Conservation (phyloP, 1,139 yeast genomes). For the Lodderomyces theae region DNA sequence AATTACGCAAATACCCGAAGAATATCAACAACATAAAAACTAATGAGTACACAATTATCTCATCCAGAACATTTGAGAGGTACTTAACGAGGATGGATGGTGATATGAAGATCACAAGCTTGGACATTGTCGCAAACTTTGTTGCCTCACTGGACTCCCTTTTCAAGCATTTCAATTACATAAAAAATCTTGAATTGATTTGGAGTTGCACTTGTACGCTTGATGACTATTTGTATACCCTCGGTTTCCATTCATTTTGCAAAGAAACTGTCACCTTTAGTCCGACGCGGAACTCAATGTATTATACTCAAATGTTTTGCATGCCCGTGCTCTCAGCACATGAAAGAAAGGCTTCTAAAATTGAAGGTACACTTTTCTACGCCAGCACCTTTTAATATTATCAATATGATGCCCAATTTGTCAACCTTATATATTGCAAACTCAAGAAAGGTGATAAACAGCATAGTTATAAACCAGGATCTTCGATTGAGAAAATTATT, state of each 20-base stretch:
- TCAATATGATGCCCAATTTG: neutral
- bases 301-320: no score
- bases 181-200: neutral
- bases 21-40: neutral
- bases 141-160: constrained; percentile 1
- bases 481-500: neutral
- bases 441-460: no score
- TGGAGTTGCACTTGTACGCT: neutral
- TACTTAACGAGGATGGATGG: neutral
- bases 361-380: no score
- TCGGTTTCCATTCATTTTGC: no score
- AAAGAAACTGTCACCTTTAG: no score
- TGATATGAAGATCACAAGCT: neutral
- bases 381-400: no score
- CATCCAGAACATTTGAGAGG: neutral
- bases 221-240: neutral
- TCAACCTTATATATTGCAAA: no score
- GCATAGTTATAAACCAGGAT: no score
- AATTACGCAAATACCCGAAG: neutral
- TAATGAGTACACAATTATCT: neutral
- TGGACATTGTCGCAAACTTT: neutral
- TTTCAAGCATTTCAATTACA: neutral
- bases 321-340: no score
- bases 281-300: no score
- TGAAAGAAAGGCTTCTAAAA: no score